These are phyloP conservation scores for Aspergillus carbonarius DNA, from an alignment of 2,329 filamentous ascomycete species.

Conservation along the genomic window DNA sequence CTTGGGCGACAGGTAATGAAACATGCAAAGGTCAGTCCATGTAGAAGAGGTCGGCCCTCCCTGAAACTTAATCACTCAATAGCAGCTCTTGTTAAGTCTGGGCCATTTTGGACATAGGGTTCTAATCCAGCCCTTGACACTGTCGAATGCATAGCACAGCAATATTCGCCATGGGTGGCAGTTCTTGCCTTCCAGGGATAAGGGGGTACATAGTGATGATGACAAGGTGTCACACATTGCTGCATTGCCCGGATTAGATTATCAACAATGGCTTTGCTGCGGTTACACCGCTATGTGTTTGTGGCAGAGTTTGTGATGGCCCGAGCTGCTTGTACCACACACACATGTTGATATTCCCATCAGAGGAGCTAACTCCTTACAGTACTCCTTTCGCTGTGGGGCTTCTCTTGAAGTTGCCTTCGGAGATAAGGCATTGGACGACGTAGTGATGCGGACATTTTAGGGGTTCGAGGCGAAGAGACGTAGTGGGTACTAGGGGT, in stretches of 20 bases:
- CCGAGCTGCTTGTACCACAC: conserved; percentile 7
- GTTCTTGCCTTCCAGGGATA: background rate
- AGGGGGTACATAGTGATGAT: background rate
- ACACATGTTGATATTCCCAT: background rate
- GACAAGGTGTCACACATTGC: background rate
- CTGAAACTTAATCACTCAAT: conserved; percentile 32
- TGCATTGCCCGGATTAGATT: background rate
- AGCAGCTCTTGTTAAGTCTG: background rate
- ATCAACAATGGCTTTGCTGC: background rate
- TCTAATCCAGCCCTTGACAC: background rate
- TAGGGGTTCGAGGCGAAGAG: background rate
- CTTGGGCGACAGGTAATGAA: conserved; percentile 38
- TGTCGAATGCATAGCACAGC: background rate
- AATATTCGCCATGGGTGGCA: background rate
- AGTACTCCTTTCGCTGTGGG: background rate
- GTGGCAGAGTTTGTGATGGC: conserved; percentile 3
- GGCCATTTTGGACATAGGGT: background rate
- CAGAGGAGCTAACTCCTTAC: background rate
- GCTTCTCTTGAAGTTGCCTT: background rate
- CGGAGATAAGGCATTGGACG: background rate
- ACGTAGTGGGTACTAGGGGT: background rate
- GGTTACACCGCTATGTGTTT: conserved; percentile 7
- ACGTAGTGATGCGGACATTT: background rate
- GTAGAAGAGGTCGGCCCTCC: conserved; percentile 45
- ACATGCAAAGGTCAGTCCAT: conserved; percentile 43